A percentile compares a stretch with the other conserved stretches of the same genome.
Conservation (phyloP, 2,329 filamentous ascomycete species). For the Cercospora zeina region DNA sequence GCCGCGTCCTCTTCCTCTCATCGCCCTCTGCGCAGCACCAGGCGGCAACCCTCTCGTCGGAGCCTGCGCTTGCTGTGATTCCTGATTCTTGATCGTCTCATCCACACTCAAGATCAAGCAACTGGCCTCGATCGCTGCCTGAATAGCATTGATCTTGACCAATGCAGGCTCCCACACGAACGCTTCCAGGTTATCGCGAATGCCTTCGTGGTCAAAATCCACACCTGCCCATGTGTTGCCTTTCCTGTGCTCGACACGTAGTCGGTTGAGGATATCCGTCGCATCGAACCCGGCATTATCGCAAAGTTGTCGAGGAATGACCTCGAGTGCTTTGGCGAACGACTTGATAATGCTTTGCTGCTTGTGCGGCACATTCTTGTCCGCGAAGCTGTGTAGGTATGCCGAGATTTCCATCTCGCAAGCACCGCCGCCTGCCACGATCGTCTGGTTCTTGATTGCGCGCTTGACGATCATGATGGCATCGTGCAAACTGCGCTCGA, state of each 20-base stretch:
- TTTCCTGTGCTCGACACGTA: conserved; percentile 94
- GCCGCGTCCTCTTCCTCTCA: conserved; percentile 80
- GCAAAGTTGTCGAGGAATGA: conserved; percentile 94
- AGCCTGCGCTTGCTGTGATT: conserved; percentile 80
- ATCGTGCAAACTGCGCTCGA: conserved; percentile 95
- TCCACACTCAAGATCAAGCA: conserved; percentile 96
- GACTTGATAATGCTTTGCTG: conserved; percentile 97
- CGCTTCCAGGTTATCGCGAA: conserved; percentile 87
- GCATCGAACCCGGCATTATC: conserved; percentile 98
- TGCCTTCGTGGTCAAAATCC: conserved; percentile 88
- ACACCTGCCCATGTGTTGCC: conserved; percentile 93
- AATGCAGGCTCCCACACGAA: conserved; percentile 98
- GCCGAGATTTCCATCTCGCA: conserved; percentile 95
- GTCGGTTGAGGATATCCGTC: conserved; percentile 93
- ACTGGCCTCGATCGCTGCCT: conserved; percentile 90
- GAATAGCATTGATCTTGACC: conserved; percentile 95
- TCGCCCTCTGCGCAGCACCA: conserved; percentile 78
- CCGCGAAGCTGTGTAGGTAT: conserved; percentile 88
- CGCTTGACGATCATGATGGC: conserved; percentile 99
- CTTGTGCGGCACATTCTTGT: conserved; percentile 89
- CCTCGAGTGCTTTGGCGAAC: conserved; percentile 94
- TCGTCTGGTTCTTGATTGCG: conserved; percentile 88
- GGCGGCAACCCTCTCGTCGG: conserved; percentile 66
- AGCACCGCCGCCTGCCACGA: conserved; percentile 93
- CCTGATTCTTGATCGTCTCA: conserved; percentile 97